These are phyloP conservation scores for Umbelopsis sp. DNA, from an alignment of 371 early-diverging fungal genomes.

Conservation along the genomic window DNA sequence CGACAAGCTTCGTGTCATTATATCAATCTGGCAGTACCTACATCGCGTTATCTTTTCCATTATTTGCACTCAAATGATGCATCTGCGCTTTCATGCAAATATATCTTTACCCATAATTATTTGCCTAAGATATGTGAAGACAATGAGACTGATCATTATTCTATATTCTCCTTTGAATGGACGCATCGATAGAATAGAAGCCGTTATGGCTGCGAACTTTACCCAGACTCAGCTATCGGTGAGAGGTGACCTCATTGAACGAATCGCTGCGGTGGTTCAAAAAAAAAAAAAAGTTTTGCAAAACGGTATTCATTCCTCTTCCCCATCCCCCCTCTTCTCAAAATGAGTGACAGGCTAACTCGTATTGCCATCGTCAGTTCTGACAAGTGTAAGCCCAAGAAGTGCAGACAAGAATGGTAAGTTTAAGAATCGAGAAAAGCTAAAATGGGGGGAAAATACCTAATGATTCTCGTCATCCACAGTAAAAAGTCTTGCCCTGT, in stretches of 20 bases:
- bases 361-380: conserved; percentile 96
- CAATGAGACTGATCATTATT: not conserved
- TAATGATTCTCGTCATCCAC: not conserved
- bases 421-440: conserved; percentile 1
- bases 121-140: no score
- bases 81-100: no score
- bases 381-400: conserved; percentile 99
- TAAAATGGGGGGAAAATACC: not conserved
- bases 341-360: conserved; percentile 78
- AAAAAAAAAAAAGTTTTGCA: conserved; percentile 13
- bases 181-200: not conserved
- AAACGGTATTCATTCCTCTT: conserved; percentile 13
- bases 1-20: no score
- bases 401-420: conserved; percentile 99
- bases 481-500: conserved; percentile 91
- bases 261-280: conserved; percentile 4
- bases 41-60: no score
- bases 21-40: no score
- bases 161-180: not conserved
- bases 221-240: not conserved
- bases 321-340: conserved; percentile 11
- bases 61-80: no score
- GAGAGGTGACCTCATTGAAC: not conserved
- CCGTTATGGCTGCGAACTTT: no score
- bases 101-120: no score